phyloP scores from a whole-genome alignment of 2,329 filamentous ascomycete genomes.

The Sclerotinia sclerotiorum region DNA sequence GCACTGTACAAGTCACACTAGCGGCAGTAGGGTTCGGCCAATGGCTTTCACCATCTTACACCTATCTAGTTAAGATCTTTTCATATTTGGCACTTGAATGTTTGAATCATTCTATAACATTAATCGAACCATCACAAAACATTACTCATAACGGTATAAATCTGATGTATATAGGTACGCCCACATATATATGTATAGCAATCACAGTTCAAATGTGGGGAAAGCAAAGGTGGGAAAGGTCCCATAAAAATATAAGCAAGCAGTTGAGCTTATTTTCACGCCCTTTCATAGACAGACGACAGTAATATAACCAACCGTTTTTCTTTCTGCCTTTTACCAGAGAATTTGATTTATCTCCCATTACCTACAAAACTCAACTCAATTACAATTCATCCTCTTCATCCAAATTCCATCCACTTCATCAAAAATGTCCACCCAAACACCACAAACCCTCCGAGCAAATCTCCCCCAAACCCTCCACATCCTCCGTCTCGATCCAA shows the following conservation, averaged over 20 bases:
- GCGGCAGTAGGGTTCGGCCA: too few species aligned
- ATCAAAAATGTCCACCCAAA: neutral
- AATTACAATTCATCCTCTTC: neutral
- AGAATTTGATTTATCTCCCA: neutral
- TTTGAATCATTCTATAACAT: neutral
- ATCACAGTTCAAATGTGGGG: neutral
- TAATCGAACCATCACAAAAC: neutral
- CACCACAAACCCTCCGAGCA: conserved; percentile 1
- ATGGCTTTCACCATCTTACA: too few species aligned
- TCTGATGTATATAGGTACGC: too few species aligned
- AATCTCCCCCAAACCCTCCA: neutral
- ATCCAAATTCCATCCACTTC: neutral
- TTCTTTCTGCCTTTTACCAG: neutral
- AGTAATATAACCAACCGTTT: neutral
- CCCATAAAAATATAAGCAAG: neutral
- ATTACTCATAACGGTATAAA: too few species aligned
- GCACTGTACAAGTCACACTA: too few species aligned
- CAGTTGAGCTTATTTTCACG: neutral
- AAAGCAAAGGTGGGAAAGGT: neutral
- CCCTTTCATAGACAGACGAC: neutral
- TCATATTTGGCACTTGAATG: too few species aligned
- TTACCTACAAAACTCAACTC: too few species aligned
- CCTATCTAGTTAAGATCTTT: too few species aligned
- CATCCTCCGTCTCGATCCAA: conserved; percentile 9
- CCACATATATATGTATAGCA: too few species aligned